A percentile compares a stretch with the other conserved stretches of the same genome.
These are phyloP conservation scores for Smittium mucronatum DNA, from an alignment of 371 early-diverging fungal genomes.

Conservation along the genomic window DNA sequence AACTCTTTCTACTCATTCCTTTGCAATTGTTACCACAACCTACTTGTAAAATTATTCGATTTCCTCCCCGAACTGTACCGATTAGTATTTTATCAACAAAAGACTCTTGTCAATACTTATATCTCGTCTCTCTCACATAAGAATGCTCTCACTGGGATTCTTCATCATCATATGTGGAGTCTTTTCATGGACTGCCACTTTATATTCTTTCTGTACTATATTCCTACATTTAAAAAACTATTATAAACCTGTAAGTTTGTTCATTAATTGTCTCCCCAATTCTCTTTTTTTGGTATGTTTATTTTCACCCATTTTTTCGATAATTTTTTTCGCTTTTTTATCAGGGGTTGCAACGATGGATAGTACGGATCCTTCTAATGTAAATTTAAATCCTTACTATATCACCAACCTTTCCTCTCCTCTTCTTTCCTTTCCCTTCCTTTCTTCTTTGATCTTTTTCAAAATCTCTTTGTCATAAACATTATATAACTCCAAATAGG, in stretches of 20 bases:
- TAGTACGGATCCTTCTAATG: slow-evolving; percentile 82
- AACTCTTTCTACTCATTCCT: too few species aligned
- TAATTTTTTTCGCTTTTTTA: too few species aligned
- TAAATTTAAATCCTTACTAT: slow-evolving; percentile 14
- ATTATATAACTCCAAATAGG: slow-evolving; percentile 4
- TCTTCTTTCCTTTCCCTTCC: too few species aligned
- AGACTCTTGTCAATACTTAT: too few species aligned
- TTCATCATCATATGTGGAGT: background rate
- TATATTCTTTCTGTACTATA: background rate
- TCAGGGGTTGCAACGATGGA: slow-evolving; percentile 68
- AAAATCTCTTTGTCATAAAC: slow-evolving; percentile 32
- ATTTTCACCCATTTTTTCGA: too few species aligned
- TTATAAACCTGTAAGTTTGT: background rate
- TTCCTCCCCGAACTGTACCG: too few species aligned
- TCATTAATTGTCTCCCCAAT: too few species aligned
- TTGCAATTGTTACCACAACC: too few species aligned
- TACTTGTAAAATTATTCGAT: too few species aligned
- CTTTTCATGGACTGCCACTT: background rate
- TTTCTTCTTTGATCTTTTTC: too few species aligned
- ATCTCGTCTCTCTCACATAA: background rate
- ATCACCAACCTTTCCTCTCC: slow-evolving; percentile 10
- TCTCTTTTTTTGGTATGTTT: background rate
- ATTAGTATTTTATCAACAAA: too few species aligned
- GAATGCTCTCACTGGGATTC: background rate
- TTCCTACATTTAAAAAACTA: background rate